Evolutionary conservation across 2,329 filamentous ascomycete genomes (phyloP).

Genomic region (Ceratocystis huliohia): DNA sequence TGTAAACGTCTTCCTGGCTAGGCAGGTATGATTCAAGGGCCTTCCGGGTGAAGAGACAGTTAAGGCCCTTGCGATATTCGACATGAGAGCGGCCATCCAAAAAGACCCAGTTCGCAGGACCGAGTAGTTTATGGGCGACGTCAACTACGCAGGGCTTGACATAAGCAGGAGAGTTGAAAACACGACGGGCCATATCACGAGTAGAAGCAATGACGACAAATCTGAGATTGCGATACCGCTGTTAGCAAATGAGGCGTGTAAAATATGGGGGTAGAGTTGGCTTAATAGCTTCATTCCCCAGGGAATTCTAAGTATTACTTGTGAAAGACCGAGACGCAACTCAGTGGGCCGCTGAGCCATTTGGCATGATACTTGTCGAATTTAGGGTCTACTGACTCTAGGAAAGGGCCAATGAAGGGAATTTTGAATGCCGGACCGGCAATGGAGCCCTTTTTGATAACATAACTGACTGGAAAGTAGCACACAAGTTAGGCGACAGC

Average conservation of each 20-base stretch:
- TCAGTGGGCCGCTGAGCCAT: conserved; percentile 82
- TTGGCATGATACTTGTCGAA: conserved; percentile 85
- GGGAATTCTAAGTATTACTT: conserved; percentile 46
- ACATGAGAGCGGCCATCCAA: conserved; percentile 89
- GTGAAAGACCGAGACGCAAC: conserved; percentile 98
- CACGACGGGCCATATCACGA: conserved; percentile 88
- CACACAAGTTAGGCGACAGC: neutral
- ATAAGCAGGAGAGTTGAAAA: conserved; percentile 84
- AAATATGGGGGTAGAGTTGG: neutral
- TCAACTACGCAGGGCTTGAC: conserved; percentile 97
- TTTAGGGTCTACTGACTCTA: conserved; percentile 81
- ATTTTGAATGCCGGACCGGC: conserved; percentile 62
- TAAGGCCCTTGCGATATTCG: conserved; percentile 93
- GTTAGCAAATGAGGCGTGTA: neutral
- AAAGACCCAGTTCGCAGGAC: conserved; percentile 91
- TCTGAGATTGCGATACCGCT: conserved; percentile 33
- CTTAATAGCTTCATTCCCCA: too few species aligned
- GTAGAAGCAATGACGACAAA: conserved; percentile 95
- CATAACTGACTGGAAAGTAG: conserved; percentile 51
- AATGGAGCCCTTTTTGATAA: conserved; percentile 62
- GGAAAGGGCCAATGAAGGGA: conserved; percentile 89
- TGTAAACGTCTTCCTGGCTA: conserved; percentile 83
- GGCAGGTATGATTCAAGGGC: conserved; percentile 82
- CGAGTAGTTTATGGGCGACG: conserved; percentile 81
- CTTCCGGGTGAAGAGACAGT: conserved; percentile 83